These are phyloP conservation scores for Elongisporangium anandrum DNA, from an alignment of 352 stramenopile species.

Conservation along the genomic window DNA sequence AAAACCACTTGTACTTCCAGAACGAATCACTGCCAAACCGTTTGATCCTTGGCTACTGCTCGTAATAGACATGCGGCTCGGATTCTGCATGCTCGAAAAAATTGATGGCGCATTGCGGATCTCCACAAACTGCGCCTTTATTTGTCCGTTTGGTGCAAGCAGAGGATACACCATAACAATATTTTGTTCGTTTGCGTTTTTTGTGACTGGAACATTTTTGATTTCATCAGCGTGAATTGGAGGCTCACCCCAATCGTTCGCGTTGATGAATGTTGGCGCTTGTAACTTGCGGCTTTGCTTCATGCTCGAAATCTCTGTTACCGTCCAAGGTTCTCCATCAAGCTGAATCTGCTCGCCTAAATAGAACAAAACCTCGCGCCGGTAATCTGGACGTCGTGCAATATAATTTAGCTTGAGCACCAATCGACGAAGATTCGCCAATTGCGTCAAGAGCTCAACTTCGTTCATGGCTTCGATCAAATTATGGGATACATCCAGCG, in stretches of 20 bases:
- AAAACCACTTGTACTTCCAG: not conserved
- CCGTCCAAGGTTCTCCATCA: slow-evolving; percentile 56
- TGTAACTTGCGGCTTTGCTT: slow-evolving; percentile 48
- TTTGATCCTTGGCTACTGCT: not conserved
- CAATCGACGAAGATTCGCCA: slow-evolving; percentile 39
- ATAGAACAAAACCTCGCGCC: slow-evolving; percentile 79
- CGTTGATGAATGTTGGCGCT: slow-evolving; percentile 3
- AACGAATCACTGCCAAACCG: not conserved
- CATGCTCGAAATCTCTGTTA: slow-evolving; percentile 68
- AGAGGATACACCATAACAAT: slow-evolving; percentile 38
- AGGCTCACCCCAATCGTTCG: slow-evolving; percentile 3
- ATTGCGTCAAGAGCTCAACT: slow-evolving; percentile 38
- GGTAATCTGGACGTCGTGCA: slow-evolving; percentile 62
- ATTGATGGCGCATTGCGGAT: slow-evolving; percentile 40
- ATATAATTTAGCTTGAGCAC: slow-evolving; percentile 76
- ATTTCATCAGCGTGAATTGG: not conserved
- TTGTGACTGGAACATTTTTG: not conserved
- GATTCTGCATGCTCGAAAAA: slow-evolving; percentile 5
- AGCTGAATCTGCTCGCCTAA: slow-evolving; percentile 61
- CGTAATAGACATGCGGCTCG: not conserved
- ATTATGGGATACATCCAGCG: slow-evolving; percentile 76
- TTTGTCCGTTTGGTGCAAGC: slow-evolving; percentile 13
- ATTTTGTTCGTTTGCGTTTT: slow-evolving; percentile 8
- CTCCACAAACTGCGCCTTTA: slow-evolving; percentile 32
- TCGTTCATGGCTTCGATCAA: slow-evolving; percentile 43